Base-by-base conservation (phyloP, 1,139 yeast species). In the Hemisphaericaspora xylanilytica region DNA sequence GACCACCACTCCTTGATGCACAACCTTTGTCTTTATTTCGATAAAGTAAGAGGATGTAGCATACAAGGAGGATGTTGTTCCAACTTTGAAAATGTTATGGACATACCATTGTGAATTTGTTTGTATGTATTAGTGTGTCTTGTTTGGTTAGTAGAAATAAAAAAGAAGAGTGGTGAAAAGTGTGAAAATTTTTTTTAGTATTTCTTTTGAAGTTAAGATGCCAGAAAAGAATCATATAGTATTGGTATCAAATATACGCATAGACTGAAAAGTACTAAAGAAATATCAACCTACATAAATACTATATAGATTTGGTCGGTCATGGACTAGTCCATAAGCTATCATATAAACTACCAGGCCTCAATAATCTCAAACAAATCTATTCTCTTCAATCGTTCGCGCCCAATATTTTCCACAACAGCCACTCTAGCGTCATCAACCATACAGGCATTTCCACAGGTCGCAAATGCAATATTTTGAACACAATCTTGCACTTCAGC, bases 401-500 rank as follows among this genome's bases (percentile, higher is more conserved):
- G 37, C 28, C 43, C 39, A 21, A 51, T 40, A 13, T 45, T 48
- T 3, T 35, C 13, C 5, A 41, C 27, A 14, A 56, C 52, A 1
- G 51, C 47, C 13, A 40, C 39, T 28, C 63, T 67, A 7, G 67
- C 53, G 29, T 63, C 62, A 53, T 78, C 83, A 32, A 59, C 63
- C 61, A 68, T 56, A 21, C 46, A 41, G 12, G 69, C 63, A 37
- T 63, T 67, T 1, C 67, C 72, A 53, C 75, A 70, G 5, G 64
- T 57, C 24, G 62, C 65, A 42, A 70, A 58, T 2, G 70, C 72
- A 28, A 73, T 48, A 0, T 74, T 56, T 2, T 62, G 63, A 3
- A 45, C 42, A 12, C 67, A 46, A 28, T 53, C 58, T 1, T 37
- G 36, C 6, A 72, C 56, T 42, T 70, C 77, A 6, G 49, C 44